Percentiles rank a stretch among this genome's conserved stretches.
Evolutionary conservation across 371 early-diverging fungal genomes (phyloP).

Genomic region (Funneliformis caledonium): DNA sequence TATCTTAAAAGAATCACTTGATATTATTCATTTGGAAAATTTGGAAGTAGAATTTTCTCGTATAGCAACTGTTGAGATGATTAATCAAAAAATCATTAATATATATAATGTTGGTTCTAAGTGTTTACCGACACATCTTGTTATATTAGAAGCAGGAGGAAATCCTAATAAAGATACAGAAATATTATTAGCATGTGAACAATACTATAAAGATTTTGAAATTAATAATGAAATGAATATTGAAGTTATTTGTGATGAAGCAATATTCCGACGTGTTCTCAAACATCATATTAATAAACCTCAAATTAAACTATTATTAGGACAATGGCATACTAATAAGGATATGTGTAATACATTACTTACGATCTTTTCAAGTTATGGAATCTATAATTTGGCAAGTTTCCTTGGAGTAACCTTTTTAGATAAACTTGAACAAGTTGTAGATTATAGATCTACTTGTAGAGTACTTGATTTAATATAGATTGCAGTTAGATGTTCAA

Average conservation of each 20-base stretch:
- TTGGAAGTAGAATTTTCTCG: not conserved
- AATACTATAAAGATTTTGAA: slow-evolving; percentile 4
- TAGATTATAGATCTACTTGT: not conserved
- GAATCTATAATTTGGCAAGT: slow-evolving; percentile 5
- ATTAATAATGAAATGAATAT: slow-evolving; percentile 11
- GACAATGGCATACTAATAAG: not conserved
- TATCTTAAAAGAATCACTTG: not conserved
- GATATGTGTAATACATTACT: not conserved
- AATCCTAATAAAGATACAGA: not conserved
- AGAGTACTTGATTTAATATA: slow-evolving; percentile 3
- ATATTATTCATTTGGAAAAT: not conserved
- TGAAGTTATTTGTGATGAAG: slow-evolving; percentile 2
- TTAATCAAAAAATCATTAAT: not conserved
- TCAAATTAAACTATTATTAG: slow-evolving; percentile 6
- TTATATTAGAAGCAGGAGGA: slow-evolving; percentile 14
- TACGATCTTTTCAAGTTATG: not conserved
- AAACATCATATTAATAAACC: not conserved
- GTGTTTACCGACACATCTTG: not conserved
- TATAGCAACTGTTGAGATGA: not conserved
- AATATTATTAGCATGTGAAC: not conserved
- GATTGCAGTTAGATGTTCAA: not conserved
- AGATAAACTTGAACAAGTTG: slow-evolving; percentile 9
- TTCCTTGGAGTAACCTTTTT: not conserved
- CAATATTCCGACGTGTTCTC: not conserved
- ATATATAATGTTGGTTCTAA: not conserved